Percentiles rank a stretch among this genome's conserved stretches.
Evolutionary conservation across 1,139 yeast species (phyloP).

Genomic region (Taphrina deformans): DNA sequence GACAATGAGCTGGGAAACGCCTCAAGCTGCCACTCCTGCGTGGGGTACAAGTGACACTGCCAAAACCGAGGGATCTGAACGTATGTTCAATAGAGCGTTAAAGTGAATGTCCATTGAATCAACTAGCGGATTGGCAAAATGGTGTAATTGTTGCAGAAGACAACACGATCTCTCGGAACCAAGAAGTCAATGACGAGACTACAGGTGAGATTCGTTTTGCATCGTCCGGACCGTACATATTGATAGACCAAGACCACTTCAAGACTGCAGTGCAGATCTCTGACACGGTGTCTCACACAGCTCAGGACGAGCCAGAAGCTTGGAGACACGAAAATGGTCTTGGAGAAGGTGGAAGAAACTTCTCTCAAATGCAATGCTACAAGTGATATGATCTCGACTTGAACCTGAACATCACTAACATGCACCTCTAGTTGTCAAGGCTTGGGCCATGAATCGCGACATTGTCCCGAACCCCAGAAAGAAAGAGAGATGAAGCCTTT

Average conservation of each 20-base stretch:
- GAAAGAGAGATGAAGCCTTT: background rate
- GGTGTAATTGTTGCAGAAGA: background rate
- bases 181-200: background rate
- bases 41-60: background rate
- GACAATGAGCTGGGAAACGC: background rate
- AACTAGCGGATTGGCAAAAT: too few species aligned
- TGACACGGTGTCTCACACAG: background rate
- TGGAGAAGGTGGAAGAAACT: background rate
- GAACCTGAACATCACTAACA: background rate
- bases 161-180: background rate
- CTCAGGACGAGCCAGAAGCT: background rate
- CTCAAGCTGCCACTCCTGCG: background rate
- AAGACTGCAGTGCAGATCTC: background rate
- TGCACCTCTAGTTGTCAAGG: background rate
- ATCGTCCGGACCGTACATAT: background rate
- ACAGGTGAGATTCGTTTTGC: background rate
- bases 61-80: background rate
- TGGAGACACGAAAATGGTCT: background rate
- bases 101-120: too few species aligned
- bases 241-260: background rate
- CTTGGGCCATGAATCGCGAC: conserved; percentile 3
- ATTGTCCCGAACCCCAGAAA: background rate
- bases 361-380: conserved; percentile 5
- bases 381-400: background rate
- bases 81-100: too few species aligned